A percentile compares a stretch with the other conserved stretches of the same genome.
Conservation (phyloP, 306 rosid species). For the Cicer yamashitae region DNA sequence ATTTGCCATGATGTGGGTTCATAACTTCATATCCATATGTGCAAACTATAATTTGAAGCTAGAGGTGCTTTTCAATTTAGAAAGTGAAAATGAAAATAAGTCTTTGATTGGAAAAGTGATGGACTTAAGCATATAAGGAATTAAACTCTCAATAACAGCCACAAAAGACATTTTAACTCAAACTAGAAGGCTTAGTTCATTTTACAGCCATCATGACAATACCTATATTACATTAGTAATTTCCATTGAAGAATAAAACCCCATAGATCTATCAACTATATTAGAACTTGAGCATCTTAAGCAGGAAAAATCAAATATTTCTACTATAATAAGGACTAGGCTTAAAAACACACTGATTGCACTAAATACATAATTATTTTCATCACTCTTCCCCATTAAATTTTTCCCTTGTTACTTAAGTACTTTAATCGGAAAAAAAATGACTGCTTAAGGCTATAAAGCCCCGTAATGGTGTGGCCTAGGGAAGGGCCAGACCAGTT, state of each 20-base stretch:
- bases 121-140: not conserved
- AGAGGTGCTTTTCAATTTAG: not conserved
- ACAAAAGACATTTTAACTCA: not conserved
- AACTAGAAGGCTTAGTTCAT: not conserved
- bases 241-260: not conserved
- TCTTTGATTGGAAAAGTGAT: not conserved
- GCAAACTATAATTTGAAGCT: constrained; percentile 28
- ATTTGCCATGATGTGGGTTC: constrained; percentile 1
- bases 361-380: not conserved
- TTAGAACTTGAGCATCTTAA: not conserved
- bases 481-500: not conserved
- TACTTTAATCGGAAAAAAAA: not conserved
- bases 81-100: constrained; percentile 27
- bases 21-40: constrained; percentile 19
- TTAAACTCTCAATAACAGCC: constrained; percentile 22
- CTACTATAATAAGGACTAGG: not conserved
- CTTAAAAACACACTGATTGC: not conserved
- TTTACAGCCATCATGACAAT: not conserved
- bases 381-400: constrained; percentile 1
- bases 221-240: not conserved
- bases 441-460: not conserved
- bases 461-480: not conserved
- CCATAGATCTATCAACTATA: not conserved
- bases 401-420: not conserved
- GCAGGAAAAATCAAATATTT: not conserved